Evolutionary conservation across 164 flowering plant genomes (phyloP).

Genomic region (Paratinospora sagittata): DNA sequence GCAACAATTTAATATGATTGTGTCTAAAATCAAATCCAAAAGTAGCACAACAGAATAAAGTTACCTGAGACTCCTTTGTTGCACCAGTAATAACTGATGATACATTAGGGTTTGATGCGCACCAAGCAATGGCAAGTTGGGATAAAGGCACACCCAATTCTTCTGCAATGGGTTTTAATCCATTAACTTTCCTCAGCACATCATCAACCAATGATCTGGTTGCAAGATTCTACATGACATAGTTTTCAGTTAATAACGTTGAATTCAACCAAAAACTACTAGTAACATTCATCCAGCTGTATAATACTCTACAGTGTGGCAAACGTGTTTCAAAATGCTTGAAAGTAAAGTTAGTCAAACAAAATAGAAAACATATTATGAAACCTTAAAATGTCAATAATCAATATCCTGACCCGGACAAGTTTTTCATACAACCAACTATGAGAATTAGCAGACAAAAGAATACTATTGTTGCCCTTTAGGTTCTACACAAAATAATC

Average conservation of each 20-base stretch:
- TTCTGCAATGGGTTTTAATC: slow-evolving; percentile 85
- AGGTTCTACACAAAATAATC: too few relatives aligned
- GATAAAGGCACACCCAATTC: slow-evolving; percentile 82
- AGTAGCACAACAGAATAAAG: slow-evolving; percentile 9
- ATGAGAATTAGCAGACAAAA: not conserved
- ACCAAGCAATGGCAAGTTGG: slow-evolving; percentile 99
- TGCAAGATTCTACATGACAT: slow-evolving; percentile 70
- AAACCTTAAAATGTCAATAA: not conserved
- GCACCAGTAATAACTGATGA: slow-evolving; percentile 98
- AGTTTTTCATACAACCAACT: not conserved
- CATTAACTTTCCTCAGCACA: slow-evolving; percentile 77
- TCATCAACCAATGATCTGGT: slow-evolving; percentile 87
- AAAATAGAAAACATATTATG: not conserved
- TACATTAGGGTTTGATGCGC: slow-evolving; percentile 94
- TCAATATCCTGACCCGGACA: not conserved
- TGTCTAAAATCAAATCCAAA: not conserved
- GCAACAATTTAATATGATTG: too few relatives aligned
- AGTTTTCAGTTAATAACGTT: slow-evolving; percentile 7
- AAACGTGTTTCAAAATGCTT: too few relatives aligned
- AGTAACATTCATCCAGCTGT: not conserved
- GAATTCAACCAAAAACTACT: not conserved
- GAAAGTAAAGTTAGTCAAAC: not conserved
- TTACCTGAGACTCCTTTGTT: slow-evolving; percentile 88
- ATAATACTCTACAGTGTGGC: not conserved
- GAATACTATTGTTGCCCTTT: too few relatives aligned